Evolutionary conservation across 2,329 filamentous ascomycete species (phyloP), one percentile per base, ranked within the genome.

Genomic region (Hypoxylon sp.): DNA sequence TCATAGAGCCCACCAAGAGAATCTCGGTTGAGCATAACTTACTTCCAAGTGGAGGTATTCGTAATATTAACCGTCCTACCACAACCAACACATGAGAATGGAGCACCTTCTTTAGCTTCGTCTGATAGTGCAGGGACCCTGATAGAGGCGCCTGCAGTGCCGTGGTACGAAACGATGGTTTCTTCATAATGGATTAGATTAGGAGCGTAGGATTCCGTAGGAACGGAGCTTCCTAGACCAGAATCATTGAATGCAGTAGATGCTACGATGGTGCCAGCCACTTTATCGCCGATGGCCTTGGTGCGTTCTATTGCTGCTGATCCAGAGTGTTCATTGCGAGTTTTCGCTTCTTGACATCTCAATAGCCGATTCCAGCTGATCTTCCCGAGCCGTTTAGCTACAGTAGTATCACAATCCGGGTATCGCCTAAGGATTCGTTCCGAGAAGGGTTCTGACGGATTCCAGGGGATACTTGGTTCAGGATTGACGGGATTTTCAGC

Each of bases 101-200:
- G 44, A 5, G 13, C 37, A 4, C 63, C 55, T 42, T 52, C 13
- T 13, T 52, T 42, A 24, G 67, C 67, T 31, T 52, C 67, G 11
- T 57, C 51, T 26, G 67, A 55, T 14, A 70, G 55, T 19, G 59
- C n/a, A 1, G 67, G 67, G 33, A 67, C 48, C 1, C 67, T 50
- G 26, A 67, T 29, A n/a, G 59, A 58, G 31, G 52, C 63, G 6
- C 59, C 67, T 24, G 51, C 53, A 14, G 59, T 54, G 19, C 63
- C 63, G 19, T 46, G 31, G 22, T 70, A 70, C 6, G 67, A 70
- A 1, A 70, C 54, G 17, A 63, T 26, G 4, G 67, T 70, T 37
- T 67, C 67, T 6, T 64, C 59, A 48, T 67, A 70, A 24, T 44
- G 39, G n/a, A 19, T 44, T 44, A 17, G n/a, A 44, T 44, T 17